A percentile compares a stretch with the other conserved stretches of the same genome.
Evolutionary conservation across 805 yeast genomes (phyloP).

Genomic region (Lipomyces spencermartinsiae): DNA sequence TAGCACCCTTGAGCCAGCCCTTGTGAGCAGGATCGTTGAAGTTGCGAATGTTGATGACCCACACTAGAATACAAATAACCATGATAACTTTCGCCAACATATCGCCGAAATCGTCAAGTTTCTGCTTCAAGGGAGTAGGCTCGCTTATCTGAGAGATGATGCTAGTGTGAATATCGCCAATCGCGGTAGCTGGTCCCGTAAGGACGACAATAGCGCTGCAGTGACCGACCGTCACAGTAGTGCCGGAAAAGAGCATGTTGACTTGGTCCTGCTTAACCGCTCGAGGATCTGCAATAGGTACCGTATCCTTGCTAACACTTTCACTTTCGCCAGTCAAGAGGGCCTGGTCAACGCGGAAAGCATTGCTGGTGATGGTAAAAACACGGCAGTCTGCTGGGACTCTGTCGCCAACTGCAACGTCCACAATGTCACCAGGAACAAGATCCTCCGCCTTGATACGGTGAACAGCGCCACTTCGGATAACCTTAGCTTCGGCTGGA

Average conservation of each 20-base stretch:
- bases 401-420: constrained; percentile 52
- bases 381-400: constrained; percentile 54
- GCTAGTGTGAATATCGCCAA: constrained; percentile 51
- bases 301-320: constrained; percentile 49
- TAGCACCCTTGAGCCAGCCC: constrained; percentile 55
- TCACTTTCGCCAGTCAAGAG: constrained; percentile 48
- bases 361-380: constrained; percentile 44
- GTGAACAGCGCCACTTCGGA: constrained; percentile 51
- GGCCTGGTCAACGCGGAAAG: constrained; percentile 55
- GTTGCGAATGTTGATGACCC: constrained; percentile 53
- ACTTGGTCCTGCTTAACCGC: constrained; percentile 50
- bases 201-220: constrained; percentile 51
- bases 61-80: constrained; percentile 54
- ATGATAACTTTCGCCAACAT: constrained; percentile 53
- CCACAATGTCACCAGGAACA: constrained; percentile 55
- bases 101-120: constrained; percentile 52
- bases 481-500: constrained; percentile 55
- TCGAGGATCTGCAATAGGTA: constrained; percentile 42
- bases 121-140: constrained; percentile 49
- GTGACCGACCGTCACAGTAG: constrained; percentile 53
- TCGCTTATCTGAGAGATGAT: constrained; percentile 49
- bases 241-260: constrained; percentile 45
- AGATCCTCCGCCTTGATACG: constrained; percentile 52
- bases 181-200: constrained; percentile 52
- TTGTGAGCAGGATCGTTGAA: constrained; percentile 53